Conservation (phyloP, 768 basidiomycete species). For the Gloeopeniophorella convolvens region DNA sequence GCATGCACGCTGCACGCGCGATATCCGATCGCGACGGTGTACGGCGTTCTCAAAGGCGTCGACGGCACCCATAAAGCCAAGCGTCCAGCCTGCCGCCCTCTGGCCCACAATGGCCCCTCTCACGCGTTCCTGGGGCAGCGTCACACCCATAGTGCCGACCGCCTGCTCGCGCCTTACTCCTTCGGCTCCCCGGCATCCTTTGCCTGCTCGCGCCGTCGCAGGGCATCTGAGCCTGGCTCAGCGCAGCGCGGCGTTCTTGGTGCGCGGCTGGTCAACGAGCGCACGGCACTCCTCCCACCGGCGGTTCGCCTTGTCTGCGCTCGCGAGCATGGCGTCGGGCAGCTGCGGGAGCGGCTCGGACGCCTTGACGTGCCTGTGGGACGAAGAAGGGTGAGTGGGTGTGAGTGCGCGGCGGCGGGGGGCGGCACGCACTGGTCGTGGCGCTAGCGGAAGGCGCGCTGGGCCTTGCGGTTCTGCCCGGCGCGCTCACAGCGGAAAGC, state of each 20-base stretch:
- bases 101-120: too few species aligned
- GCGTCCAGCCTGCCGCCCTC: too few species aligned
- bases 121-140: too few species aligned
- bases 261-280: slow-evolving; percentile 79
- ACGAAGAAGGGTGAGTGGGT: too few species aligned
- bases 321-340: slow-evolving; percentile 77
- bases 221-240: slow-evolving; percentile 38
- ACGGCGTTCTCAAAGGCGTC: too few species aligned
- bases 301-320: slow-evolving; percentile 82
- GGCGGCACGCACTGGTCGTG: slow-evolving; percentile 84
- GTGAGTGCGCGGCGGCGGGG: too few species aligned
- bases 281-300: slow-evolving; percentile 87
- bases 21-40: too few species aligned
- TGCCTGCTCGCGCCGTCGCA: too few species aligned
- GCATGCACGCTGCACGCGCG: too few species aligned
- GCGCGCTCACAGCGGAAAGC: slow-evolving; percentile 88
- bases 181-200: slow-evolving; percentile 15
- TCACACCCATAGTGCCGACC: too few species aligned
- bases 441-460: slow-evolving; percentile 89
- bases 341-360: slow-evolving; percentile 81
- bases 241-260: slow-evolving; percentile 74
- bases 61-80: too few species aligned
- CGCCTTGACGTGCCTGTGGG: slow-evolving; percentile 71
- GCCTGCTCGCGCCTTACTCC: too few species aligned
- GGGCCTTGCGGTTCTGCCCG: slow-evolving; percentile 92